These are phyloP conservation scores for Hemisphaericaspora lyxosophila DNA, from an alignment of 1,139 yeast genomes.

Conservation along the genomic window DNA sequence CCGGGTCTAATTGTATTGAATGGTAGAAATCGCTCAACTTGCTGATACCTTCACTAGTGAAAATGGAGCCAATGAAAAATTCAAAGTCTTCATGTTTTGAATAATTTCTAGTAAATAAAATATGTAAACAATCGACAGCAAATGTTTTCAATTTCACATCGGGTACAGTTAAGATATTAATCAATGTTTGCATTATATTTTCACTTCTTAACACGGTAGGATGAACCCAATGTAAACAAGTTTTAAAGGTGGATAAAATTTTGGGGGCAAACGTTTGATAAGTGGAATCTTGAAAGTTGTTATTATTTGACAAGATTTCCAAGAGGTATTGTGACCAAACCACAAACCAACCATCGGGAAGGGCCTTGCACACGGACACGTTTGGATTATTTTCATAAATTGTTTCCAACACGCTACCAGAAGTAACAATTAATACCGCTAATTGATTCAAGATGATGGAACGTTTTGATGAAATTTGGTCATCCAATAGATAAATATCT, in stretches of 20 bases:
- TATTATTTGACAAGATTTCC: conserved; percentile 42
- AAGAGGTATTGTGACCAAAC: conserved; percentile 70
- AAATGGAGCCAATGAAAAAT: conserved; percentile 76
- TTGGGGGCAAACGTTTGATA: conserved; percentile 58
- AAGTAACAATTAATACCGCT: conserved; percentile 79
- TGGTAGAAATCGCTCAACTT: conserved; percentile 67
- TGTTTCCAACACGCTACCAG: conserved; percentile 60
- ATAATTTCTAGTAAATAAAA: conserved; percentile 81
- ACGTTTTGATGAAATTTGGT: conserved; percentile 82
- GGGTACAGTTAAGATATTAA: conserved; percentile 58
- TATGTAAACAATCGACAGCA: conserved; percentile 89
- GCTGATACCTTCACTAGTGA: conserved; percentile 66
- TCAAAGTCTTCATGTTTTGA: conserved; percentile 70
- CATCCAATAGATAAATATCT: conserved; percentile 90
- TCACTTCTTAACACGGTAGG: conserved; percentile 70
- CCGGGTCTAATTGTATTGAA: conserved; percentile 63
- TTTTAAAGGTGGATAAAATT: conserved; percentile 77
- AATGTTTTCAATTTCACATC: conserved; percentile 71
- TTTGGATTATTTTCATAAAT: conserved; percentile 73
- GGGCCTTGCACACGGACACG: conserved; percentile 58
- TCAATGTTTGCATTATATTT: conserved; percentile 65
- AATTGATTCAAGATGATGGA: conserved; percentile 76
- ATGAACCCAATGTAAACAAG: conserved; percentile 89
- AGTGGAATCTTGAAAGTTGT: conserved; percentile 34
- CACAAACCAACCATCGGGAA: conserved; percentile 78